Evolutionary conservation across 176 grass and related monocot species (phyloP), one percentile per base, ranked within the genome.

Genomic region (Hordeum marinum): DNA sequence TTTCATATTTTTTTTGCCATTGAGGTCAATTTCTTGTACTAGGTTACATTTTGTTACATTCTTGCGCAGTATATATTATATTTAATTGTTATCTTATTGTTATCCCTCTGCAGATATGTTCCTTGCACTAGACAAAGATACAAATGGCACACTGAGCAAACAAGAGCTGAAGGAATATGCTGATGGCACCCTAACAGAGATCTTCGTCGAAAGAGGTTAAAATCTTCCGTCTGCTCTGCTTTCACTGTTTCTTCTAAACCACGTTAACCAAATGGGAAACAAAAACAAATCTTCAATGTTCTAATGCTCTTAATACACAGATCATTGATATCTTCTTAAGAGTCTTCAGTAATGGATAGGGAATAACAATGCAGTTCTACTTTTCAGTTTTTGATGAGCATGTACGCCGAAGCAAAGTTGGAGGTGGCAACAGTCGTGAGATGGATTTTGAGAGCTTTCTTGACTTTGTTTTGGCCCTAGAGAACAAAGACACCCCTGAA

Each of bases 371-470:
- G 12, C 77, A 14, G 25, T 63, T 88, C 7, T 71, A 58, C 18
- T 75, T 76, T 90, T 79, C 88, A 96, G 96, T 99, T 94, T 99
- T 94, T 88, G 96, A 99, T 62, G 94, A 99, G 60, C 94, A 99
- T 92, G 94, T 99, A 34, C 85, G 94, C 14, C 90, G 91, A 70
- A 89, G 91, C 88, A 99, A 99, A 92, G 85, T 91, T 84, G 96
- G 91, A 84, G 94, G 88, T 63, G 94, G 91, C 21, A 99, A 94
- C 82, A 80, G 86, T 59, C 93, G 96, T 17, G 96, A 99, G 79
- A 99, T 99, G 96, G 96, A 96, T 76, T 99, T 99, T 68, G 96
- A 99, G 83, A 94, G 96, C 76, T 99, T 96, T 90, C 92, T 99
- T 11, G 96, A 99, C 79, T 99, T 99, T 85, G 94, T 99, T 84